Percentiles rank a stretch among this genome's conserved stretches.
Evolutionary conservation across 768 basidiomycete species (phyloP).

Genomic region (Candolleomyces eurysporus): DNA sequence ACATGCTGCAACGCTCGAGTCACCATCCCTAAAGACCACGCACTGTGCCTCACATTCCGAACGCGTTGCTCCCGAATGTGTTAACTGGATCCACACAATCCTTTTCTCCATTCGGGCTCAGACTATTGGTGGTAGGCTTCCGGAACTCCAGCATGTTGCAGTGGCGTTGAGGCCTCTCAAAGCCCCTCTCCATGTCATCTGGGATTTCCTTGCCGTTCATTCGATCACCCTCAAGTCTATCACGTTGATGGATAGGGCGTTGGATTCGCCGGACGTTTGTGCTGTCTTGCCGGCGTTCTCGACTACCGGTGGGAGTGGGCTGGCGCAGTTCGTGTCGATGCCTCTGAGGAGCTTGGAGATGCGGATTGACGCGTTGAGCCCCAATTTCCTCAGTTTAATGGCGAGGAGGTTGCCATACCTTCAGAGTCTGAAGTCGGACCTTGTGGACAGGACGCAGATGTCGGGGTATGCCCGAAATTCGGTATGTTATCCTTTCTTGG

Average conservation of each 20-base stretch:
- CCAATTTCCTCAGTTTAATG: neutral
- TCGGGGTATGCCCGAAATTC: too few relatives aligned
- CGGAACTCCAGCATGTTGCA: conserved; percentile 29
- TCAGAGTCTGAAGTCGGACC: too few relatives aligned
- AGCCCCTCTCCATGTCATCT: conserved; percentile 26
- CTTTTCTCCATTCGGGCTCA: conserved; percentile 24
- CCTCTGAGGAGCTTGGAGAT: too few relatives aligned
- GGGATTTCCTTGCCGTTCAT: conserved; percentile 16
- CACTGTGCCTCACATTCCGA: conserved; percentile 21
- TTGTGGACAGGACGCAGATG: too few relatives aligned
- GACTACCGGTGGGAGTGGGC: too few relatives aligned
- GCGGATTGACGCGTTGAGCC: too few relatives aligned
- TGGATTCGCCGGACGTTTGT: too few relatives aligned
- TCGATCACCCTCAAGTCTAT: neutral
- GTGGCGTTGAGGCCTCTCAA: conserved; percentile 40
- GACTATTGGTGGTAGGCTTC: conserved; percentile 13
- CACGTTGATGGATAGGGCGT: too few relatives aligned
- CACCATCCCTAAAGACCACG: conserved; percentile 33
- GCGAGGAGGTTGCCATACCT: too few relatives aligned
- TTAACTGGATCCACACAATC: conserved; percentile 43
- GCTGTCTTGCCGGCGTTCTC: too few relatives aligned
- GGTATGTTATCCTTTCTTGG: too few relatives aligned
- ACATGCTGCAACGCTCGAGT: conserved; percentile 33
- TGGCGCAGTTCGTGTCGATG: too few relatives aligned
- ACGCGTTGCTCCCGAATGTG: conserved; percentile 23